Base-by-base conservation (phyloP, 2,329 filamentous ascomycete genomes). In the Colletotrichum spinosum region DNA sequence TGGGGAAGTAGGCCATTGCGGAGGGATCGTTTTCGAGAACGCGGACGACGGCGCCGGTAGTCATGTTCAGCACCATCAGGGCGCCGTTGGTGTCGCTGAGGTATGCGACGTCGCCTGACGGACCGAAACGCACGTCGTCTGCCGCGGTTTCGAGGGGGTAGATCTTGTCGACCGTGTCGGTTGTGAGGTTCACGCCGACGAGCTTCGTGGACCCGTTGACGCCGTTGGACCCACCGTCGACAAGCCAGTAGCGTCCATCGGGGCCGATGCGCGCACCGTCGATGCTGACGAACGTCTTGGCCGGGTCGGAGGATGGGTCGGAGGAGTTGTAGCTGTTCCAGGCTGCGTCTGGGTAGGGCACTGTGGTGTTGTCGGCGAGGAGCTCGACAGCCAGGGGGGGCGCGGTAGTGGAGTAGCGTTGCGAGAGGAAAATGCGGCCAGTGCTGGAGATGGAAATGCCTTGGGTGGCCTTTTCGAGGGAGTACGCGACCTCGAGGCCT, bases 71-170 rank as follows among this genome's bases (percentile, higher is more conserved):
- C 1, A 60, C 49, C 9, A 60, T 45, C 8, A 60, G 50, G 5
- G 57, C 57, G 15, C 57, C 57, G 9, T 37, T 33, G 8, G 57
- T 60, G 35, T 60, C 57, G 49, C 57, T 60, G 41, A 60, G 57
- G 10, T 60, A 60, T 25, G 57, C 57, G 13, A 45, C 15, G 17
- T 54, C 37, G 3, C 49, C 57, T 13, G 17, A 42, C 12, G 41
- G 41, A 13, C 41, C 41, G 42, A 48, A 60, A 13, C 57, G 57
- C 4, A 54, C 57, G 9, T 60, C 57, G 9, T 60, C 50, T 60
- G 49, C 41, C 13, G 50, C 57, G 37, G 52, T 60, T 17, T 55
- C 58, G 34, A 60, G 44, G 13, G 50, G 50, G 44, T 60, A 60
- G 4, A 55, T 39, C 42, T 55, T 60, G 25, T 60, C 58, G 42